phyloP scores from a whole-genome alignment of 2,329 filamentous ascomycete species.

The Colletotrichum falcatum region DNA sequence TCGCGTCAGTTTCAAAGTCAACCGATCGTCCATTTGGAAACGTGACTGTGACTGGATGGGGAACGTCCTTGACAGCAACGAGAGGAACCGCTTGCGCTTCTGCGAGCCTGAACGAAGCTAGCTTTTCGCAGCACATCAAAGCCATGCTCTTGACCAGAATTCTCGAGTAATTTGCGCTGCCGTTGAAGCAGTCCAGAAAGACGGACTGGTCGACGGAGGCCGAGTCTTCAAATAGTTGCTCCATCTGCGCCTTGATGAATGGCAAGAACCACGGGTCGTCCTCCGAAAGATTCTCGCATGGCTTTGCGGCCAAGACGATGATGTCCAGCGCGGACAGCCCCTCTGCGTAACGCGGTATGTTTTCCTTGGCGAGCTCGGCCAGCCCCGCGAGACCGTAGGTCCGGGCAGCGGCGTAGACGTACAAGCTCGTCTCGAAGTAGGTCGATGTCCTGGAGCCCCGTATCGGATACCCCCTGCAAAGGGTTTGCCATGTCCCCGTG shows the following conservation, averaged over 20 bases:
- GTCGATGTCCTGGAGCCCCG: neutral
- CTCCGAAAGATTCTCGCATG: neutral
- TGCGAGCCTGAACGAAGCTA: neutral
- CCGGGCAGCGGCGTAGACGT: constrained; percentile 1
- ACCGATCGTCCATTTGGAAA: neutral
- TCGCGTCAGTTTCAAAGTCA: neutral
- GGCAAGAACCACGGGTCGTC: constrained; percentile 8
- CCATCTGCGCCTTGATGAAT: neutral
- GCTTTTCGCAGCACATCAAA: neutral
- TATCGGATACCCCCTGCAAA: neutral
- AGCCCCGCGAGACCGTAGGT: neutral
- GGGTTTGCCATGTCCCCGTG: constrained; percentile 12
- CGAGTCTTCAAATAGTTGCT: neutral
- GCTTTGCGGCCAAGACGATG: neutral
- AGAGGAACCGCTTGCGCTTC: neutral
- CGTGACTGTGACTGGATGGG: too few relatives aligned
- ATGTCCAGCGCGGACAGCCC: neutral
- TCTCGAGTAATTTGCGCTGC: neutral
- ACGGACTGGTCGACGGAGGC: neutral
- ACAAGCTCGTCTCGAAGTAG: neutral
- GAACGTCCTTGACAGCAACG: too few relatives aligned
- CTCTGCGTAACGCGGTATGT: neutral
- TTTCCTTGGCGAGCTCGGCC: constrained; percentile 10
- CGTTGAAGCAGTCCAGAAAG: constrained; percentile 1
- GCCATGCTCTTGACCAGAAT: neutral